Conservation (phyloP, 2,329 filamentous ascomycete genomes). For the Arthrobotrys sphaeroides region DNA sequence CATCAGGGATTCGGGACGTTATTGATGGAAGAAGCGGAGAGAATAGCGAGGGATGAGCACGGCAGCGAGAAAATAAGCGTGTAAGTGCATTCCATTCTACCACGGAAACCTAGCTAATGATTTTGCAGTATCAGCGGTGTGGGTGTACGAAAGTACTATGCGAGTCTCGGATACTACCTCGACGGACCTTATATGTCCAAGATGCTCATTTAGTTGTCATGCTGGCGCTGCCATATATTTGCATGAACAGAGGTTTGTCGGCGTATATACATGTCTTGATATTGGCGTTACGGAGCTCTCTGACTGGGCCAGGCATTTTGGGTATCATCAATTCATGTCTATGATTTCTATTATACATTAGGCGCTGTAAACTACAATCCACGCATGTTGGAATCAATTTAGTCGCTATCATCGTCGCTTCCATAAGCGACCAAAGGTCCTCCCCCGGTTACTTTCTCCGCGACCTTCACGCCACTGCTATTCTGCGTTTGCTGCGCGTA, state of each 20-base stretch:
- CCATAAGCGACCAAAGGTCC: slow-evolving; percentile 88
- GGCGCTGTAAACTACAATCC: slow-evolving; percentile 42
- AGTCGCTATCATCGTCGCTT: slow-evolving; percentile 77
- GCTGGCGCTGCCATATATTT: not conserved
- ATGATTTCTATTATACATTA: slow-evolving; percentile 53
- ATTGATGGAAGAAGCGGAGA: slow-evolving; percentile 96
- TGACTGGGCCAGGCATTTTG: slow-evolving; percentile 17
- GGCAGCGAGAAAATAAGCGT: slow-evolving; percentile 93
- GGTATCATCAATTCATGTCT: slow-evolving; percentile 53
- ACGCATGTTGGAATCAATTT: not conserved
- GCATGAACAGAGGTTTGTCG: not conserved
- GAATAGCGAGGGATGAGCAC: slow-evolving; percentile 93
- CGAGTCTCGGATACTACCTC: slow-evolving; percentile 88
- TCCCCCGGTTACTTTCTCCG: slow-evolving; percentile 66
- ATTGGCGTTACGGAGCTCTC: slow-evolving; percentile 12
- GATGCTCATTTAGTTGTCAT: slow-evolving; percentile 61
- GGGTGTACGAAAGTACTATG: slow-evolving; percentile 93
- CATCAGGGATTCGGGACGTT: slow-evolving; percentile 97
- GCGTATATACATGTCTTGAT: not conserved
- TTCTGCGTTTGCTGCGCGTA: slow-evolving; percentile 62
- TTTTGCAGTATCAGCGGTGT: slow-evolving; percentile 80
- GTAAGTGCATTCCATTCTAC: slow-evolving; percentile 52
- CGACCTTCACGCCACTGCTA: slow-evolving; percentile 61
- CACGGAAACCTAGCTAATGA: slow-evolving; percentile 11
- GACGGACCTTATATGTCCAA: slow-evolving; percentile 88